phyloP scores from a whole-genome alignment of 371 early-diverging fungal genomes.

The Mortierella sp. region DNA sequence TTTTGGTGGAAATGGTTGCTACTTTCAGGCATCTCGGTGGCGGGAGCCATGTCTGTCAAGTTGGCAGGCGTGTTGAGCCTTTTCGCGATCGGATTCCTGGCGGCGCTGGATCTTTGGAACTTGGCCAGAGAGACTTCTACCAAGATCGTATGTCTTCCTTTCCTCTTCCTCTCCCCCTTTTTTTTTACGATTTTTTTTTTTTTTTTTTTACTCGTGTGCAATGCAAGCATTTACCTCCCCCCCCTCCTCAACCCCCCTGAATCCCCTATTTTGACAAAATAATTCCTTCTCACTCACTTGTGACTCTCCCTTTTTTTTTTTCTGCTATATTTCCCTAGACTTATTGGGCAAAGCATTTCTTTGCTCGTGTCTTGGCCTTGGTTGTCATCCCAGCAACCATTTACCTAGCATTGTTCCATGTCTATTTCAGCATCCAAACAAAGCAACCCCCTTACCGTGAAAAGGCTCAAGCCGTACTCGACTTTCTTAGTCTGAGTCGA shows the following conservation, averaged over 20 bases:
- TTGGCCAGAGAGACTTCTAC: slow-evolving; percentile 6
- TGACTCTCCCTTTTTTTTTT: neutral
- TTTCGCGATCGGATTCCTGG: neutral
- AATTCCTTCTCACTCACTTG: too few species aligned
- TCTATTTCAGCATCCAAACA: neutral
- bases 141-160: too few species aligned
- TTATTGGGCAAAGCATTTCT: slow-evolving; percentile 13
- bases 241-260: too few species aligned
- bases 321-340: neutral
- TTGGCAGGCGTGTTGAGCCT: slow-evolving; percentile 7
- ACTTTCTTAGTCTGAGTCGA: too few species aligned
- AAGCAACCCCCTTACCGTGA: neutral
- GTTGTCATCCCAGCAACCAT: neutral
- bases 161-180: too few species aligned
- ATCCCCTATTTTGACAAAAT: too few species aligned
- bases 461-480: too few species aligned
- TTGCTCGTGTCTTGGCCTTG: neutral
- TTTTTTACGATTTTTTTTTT: neutral
- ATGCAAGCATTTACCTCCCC: neutral
- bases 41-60: slow-evolving; percentile 25
- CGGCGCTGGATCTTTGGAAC: neutral
- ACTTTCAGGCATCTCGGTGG: slow-evolving; percentile 6
- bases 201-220: neutral
- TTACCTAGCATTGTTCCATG: neutral
- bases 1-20: slow-evolving; percentile 23